Percentiles rank a stretch among this genome's conserved stretches.
Evolutionary conservation across 768 basidiomycete genomes (phyloP).

Genomic region (Agrocybe pediades): DNA sequence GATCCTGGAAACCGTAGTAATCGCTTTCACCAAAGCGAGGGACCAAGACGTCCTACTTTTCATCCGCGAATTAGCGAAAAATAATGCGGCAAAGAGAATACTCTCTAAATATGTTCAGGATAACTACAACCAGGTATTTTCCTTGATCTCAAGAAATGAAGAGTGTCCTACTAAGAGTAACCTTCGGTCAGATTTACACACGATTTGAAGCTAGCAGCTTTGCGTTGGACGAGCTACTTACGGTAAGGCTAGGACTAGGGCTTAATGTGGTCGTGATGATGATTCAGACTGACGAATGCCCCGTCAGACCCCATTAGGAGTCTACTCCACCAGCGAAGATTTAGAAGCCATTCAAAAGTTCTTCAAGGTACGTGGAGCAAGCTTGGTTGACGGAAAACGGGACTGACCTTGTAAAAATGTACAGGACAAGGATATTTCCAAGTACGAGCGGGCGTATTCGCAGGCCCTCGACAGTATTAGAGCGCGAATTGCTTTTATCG

Average conservation of each 20-base stretch:
- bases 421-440: constrained; percentile 4
- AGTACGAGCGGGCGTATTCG: neutral
- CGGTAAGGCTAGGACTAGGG: neutral
- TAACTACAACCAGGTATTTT: constrained; percentile 1
- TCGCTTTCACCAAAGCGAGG: constrained; percentile 53
- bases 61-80: neutral
- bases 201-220: constrained; percentile 2
- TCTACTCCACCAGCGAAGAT: constrained; percentile 6
- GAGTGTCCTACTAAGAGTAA: too few relatives aligned
- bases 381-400: neutral
- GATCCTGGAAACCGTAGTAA: constrained; percentile 63
- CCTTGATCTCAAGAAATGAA: neutral
- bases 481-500: constrained; percentile 1
- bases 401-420: neutral
- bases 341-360: neutral
- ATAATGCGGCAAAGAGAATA: constrained; percentile 3
- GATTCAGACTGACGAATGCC: neutral
- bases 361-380: neutral
- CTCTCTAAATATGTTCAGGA: constrained; percentile 3
- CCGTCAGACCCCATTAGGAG: neutral
- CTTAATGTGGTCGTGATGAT: neutral
- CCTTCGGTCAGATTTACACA: neutral
- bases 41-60: constrained; percentile 60
- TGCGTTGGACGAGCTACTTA: neutral
- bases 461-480: constrained; percentile 1